These are phyloP conservation scores for Dictyostelium capitatum DNA, from an alignment of 78 protist genomes.

Conservation along the genomic window DNA sequence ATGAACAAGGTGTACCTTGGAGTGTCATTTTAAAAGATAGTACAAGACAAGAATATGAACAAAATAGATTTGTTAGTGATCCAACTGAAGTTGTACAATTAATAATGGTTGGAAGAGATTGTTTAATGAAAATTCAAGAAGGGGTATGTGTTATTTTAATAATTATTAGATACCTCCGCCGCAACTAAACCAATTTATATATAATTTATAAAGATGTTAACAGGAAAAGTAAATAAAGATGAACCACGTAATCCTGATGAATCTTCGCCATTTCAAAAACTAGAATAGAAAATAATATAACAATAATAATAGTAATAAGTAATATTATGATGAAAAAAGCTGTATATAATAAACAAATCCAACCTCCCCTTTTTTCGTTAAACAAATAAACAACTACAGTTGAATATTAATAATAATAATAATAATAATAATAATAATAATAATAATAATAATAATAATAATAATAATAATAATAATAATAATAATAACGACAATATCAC, in stretches of 20 bases:
- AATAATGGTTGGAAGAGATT: constrained; percentile 75
- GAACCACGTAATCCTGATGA: background rate
- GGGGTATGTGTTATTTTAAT: constrained; percentile 46
- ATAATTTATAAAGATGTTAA: constrained; percentile 18
- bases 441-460: too few relatives aligned
- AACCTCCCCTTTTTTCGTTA: too few relatives aligned
- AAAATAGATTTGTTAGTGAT: constrained; percentile 33
- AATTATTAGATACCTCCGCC: too few relatives aligned
- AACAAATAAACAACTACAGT: too few relatives aligned
- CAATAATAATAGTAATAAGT: background rate
- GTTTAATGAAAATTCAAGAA: constrained; percentile 76
- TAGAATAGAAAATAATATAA: background rate
- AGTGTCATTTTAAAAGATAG: constrained; percentile 38
- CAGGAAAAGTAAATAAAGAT: constrained; percentile 58
- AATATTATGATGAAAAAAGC: background rate
- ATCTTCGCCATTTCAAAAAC: background rate
- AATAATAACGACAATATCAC: too few relatives aligned
- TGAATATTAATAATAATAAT: too few relatives aligned
- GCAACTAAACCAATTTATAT: too few relatives aligned
- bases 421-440: too few relatives aligned
- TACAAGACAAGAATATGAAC: constrained; percentile 51
- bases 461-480: too few relatives aligned
- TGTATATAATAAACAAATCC: background rate
- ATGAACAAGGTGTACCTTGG: constrained; percentile 69
- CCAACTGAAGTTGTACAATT: constrained; percentile 44